Evolutionary conservation across 75 land plant genomes (phyloP).

Genomic region (Cupressus sempervirens): DNA sequence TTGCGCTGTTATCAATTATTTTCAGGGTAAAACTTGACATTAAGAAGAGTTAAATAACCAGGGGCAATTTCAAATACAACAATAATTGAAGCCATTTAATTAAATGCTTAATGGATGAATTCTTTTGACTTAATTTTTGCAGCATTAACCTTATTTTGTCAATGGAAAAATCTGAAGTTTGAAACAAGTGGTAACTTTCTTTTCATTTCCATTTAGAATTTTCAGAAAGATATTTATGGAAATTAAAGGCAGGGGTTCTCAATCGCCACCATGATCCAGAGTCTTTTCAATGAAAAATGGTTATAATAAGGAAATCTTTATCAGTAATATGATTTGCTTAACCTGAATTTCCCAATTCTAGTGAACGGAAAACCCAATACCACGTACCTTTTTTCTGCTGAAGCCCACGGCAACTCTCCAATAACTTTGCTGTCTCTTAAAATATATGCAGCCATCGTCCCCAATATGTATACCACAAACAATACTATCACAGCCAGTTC

Average conservation of each 20-base stretch:
- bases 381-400: constrained; percentile 22
- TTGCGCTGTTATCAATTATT: too few relatives aligned
- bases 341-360: not conserved
- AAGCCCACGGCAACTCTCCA: constrained; percentile 2
- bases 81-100: not conserved
- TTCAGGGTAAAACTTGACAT: too few relatives aligned
- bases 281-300: not conserved
- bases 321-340: not conserved
- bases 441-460: constrained; percentile 48
- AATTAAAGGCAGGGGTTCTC: not conserved
- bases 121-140: not conserved
- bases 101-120: not conserved
- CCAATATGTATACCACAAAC: constrained; percentile 44
- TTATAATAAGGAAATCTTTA: not conserved
- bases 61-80: not conserved
- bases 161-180: not conserved
- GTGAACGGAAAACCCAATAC: not conserved
- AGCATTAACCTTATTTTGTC: not conserved
- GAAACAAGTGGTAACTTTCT: not conserved
- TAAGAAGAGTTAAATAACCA: not conserved
- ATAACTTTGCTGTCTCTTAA: constrained; percentile 9
- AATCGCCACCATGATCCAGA: not conserved
- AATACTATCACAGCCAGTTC: constrained; percentile 68
- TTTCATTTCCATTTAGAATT: not conserved
- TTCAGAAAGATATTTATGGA: not conserved